Base-by-base conservation (phyloP, 371 early-diverging fungal genomes). In the Parasitella parasitica region DNA sequence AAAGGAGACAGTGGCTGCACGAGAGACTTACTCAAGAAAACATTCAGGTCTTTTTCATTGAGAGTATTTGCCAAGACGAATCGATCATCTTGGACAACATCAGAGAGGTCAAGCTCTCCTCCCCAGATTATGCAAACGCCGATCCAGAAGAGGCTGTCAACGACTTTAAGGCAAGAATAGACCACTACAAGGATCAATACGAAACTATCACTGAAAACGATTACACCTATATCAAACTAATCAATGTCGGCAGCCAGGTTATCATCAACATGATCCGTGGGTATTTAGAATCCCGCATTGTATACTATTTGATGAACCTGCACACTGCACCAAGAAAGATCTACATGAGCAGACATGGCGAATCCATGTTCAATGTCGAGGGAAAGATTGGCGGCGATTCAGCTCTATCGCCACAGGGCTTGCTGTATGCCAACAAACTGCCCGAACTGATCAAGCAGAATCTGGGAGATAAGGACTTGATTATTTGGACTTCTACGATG, bases 371-470 rank as follows among this genome's bases (percentile, higher is more conserved):
- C 68, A 94, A 94, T 75, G 83, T 96, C 5, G 75, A 82, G 66
- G 96, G 95, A 34, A 89, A 90, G 58, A 91, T 99, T 61, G 99
- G 99, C 35, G 99, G 99, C 55, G 97, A 99, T 76, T 88, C 97
- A 9, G 82, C 88, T 18, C 76, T 99, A 41, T 91, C 92, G 30
- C 91, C 91, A 3, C 86, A 91, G 53, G 99, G 99, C 24, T 66
- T 78, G 59, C 72, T 86, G 63, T 99, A 94, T 73, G 92, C 97
- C 0, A 67, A 83, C 50, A 82, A 84, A 56, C 73, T 99, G 43
- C 99, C 98, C 2, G 81, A 82, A 0, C 61, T 96, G 37, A 89
- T 99, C 39, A 72, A 76, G 22, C 75, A 84, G 35, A 80, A 87
- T 59, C 66, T 92, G 56, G 92, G 90, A 20, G 86, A 83, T 65